Evolutionary conservation across 2,329 filamentous ascomycete genomes (phyloP), one percentile per base, ranked within the genome.

Genomic region (Cryphonectria naterciae): DNA sequence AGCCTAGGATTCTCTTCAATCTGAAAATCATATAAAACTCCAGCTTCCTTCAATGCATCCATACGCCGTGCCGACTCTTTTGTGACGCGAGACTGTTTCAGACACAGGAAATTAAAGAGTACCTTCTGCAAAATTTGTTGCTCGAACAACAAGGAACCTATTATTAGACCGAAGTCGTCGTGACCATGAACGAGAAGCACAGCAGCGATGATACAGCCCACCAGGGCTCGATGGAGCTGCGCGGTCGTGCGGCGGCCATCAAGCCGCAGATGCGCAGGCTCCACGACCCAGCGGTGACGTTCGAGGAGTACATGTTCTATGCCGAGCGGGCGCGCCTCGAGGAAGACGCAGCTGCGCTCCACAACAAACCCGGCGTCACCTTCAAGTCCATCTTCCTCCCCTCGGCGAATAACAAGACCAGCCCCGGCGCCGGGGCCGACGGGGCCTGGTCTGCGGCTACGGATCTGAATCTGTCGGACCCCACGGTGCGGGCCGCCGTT

Each of bases 281-380:
- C 17, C 69, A 71, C 66, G 71, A 73, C 32, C 71, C 71, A 1
- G 60, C 43, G 22, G 71, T 73, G 46, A 68, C 65, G 0, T 67
- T 73, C n/a, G 71, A 73, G 65, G 71, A 73, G 52, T 73, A 73
- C 66, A 65, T 73, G 67, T 73, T 56, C 71, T 73, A 73, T 37
- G 71, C 71, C 15, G 71, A 70, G n/a, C 28, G 67, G 1, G 28
- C 71, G 7, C 71, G 71, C 15, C 66, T 56, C 56, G 68, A 73
- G 22, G 71, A 73, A 41, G 69, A 73, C 56, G 65, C 41, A 2
- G 41, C 15, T 43, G 54, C 62, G 13, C 63, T 39, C n/a, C 2
- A 32, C 15, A 49, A 32, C n/a, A 68, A 39, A 54, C 22, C 69
- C 46, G 56, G 54, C 54, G 25, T 67, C 35, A 60, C 69, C 2